Evolutionary conservation across 768 basidiomycete species (phyloP), one percentile per base, ranked within the genome.

Genomic region (Pisolithus microcarpus): DNA sequence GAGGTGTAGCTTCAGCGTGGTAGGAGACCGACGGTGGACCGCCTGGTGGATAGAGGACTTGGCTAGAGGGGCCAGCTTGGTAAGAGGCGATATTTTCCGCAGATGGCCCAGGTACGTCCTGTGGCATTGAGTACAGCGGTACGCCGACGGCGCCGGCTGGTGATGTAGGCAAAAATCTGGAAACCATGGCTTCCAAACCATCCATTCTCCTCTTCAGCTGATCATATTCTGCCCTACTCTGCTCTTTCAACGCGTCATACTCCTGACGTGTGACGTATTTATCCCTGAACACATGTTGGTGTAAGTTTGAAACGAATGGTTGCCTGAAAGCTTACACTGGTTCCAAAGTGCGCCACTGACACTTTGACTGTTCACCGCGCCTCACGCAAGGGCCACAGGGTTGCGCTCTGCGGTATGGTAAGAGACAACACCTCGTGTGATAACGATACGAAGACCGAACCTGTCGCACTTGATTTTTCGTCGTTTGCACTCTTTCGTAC

Each of bases 401-500:
- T 58, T 88, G 85, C 13, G 79, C 75, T 64, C 89, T 87, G 59
- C 36, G 54, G 59, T 49, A 58, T 53, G 56, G 52, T 50, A 62
- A 69, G 52, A 71, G 54, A 30, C 39, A 7, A 34, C 36, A n/a
- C 1, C 58, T 38, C 56, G 56, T 11, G 31, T 7, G 48, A 46
- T 10, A 49, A 43, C 28, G 49, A 18, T 16, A 62, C 48, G 55
- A 50, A 53, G 34, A 44, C 56, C 73, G 61, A 63, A 85, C 85
- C 85, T 85, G 72, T 91, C 87, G 66, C 89, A 91, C 64, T 85
- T 87, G 67, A 91, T 91, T 74, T 91, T 91, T 39, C 88, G 78
- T 59, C 88, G 72, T 66, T 91, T 91, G 66, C 88, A 91, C 66
- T 90, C 89, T 89, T 61, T 44, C 49, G 38, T 48, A 48, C 39